Evolutionary conservation across 208 protist species (phyloP).

Genomic region (Leishmania martiniquensis): DNA sequence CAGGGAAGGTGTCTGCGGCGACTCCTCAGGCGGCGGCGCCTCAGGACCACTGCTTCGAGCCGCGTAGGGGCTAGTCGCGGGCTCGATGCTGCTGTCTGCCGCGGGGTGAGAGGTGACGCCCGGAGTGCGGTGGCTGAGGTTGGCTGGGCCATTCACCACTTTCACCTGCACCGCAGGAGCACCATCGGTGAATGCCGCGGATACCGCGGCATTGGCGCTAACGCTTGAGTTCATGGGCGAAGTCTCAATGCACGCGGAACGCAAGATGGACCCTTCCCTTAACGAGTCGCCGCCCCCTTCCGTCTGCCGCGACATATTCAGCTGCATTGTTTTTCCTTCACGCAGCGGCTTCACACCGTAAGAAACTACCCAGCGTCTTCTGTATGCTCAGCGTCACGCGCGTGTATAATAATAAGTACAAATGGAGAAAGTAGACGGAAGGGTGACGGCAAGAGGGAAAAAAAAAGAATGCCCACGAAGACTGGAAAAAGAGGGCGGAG

Average conservation of each 20-base stretch:
- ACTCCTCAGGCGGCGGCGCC: background rate
- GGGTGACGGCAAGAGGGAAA: background rate
- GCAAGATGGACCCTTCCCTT: conserved; percentile 6
- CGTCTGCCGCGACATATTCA: conserved; percentile 13
- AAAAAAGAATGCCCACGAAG: background rate
- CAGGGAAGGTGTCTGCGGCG: background rate
- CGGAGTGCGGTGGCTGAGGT: background rate
- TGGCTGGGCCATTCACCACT: background rate
- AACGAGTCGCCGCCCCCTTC: background rate
- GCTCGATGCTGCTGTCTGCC: conserved; percentile 3
- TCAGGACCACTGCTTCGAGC: background rate
- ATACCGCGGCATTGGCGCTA: background rate
- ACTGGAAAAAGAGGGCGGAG: too few species aligned
- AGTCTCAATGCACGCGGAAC: conserved; percentile 14
- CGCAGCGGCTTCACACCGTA: background rate
- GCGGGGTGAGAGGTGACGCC: too few species aligned
- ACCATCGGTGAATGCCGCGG: background rate
- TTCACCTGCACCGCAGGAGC: too few species aligned
- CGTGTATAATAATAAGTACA: background rate
- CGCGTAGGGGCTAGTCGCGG: background rate
- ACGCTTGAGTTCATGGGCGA: background rate
- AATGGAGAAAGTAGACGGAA: background rate
- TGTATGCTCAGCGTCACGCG: background rate
- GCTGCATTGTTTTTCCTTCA: conserved; percentile 15
- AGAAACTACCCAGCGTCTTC: too few species aligned